A percentile compares a stretch with the other conserved stretches of the same genome.
phyloP scores from a whole-genome alignment of 768 basidiomycete species.

The Panus rudis region DNA sequence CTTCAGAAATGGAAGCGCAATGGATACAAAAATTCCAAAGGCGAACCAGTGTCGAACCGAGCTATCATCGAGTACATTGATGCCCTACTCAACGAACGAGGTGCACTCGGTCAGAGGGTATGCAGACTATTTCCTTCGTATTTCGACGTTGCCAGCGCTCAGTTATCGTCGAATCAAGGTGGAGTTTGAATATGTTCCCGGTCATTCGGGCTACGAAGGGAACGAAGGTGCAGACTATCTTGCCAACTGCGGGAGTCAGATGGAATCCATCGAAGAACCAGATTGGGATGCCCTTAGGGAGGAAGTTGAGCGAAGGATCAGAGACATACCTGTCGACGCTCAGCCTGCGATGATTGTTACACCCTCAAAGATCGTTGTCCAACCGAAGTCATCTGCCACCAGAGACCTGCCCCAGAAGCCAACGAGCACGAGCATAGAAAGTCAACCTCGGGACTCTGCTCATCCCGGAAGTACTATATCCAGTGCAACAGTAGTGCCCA shows the following conservation, averaged over 20 bases:
- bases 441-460: too few relatives aligned
- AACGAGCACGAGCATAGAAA: too few relatives aligned
- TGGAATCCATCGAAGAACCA: slow-evolving; percentile 37
- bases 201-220: slow-evolving; percentile 69
- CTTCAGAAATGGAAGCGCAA: slow-evolving; percentile 58
- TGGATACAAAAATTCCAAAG: slow-evolving; percentile 39
- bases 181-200: slow-evolving; percentile 63
- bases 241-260: slow-evolving; percentile 51
- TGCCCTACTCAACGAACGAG: slow-evolving; percentile 51
- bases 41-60: slow-evolving; percentile 64
- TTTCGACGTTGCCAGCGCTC: not conserved
- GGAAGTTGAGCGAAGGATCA: not conserved
- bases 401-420: too few relatives aligned
- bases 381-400: too few relatives aligned
- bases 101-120: slow-evolving; percentile 45
- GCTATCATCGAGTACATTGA: slow-evolving; percentile 65
- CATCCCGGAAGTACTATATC: too few relatives aligned
- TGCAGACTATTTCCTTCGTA: slow-evolving; percentile 3
- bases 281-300: slow-evolving; percentile 43
- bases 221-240: slow-evolving; percentile 83
- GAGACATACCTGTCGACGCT: too few relatives aligned
- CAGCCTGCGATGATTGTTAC: too few relatives aligned
- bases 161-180: slow-evolving; percentile 9
- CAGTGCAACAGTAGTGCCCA: too few relatives aligned
- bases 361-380: too few relatives aligned